Evolutionary conservation across 768 basidiomycete genomes (phyloP).

Genomic region (Mycena leptocephala): DNA sequence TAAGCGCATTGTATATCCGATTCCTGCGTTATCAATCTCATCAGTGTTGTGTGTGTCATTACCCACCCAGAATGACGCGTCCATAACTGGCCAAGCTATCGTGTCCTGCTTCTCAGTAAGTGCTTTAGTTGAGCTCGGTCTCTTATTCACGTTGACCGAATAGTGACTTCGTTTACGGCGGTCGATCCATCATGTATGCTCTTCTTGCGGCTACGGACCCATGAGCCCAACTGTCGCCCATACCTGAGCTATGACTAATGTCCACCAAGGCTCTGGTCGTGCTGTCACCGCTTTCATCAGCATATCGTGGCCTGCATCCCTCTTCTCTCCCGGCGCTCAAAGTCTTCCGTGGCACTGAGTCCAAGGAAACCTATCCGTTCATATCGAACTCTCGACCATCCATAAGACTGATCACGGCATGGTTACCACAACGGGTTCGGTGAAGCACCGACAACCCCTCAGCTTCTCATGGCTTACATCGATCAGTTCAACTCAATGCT

Average conservation of each 20-base stretch:
- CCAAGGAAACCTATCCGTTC: slow-evolving; percentile 1
- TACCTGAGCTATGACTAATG: neutral
- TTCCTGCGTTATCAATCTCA: slow-evolving; percentile 34
- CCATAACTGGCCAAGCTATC: slow-evolving; percentile 32
- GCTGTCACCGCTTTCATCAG: neutral
- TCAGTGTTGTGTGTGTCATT: slow-evolving; percentile 34
- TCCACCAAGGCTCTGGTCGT: neutral
- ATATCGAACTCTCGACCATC: slow-evolving; percentile 17
- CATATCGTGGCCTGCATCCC: neutral
- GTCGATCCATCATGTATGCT: slow-evolving; percentile 31
- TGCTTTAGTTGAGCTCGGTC: neutral
- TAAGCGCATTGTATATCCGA: slow-evolving; percentile 29
- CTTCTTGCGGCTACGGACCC: slow-evolving; percentile 31
- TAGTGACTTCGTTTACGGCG: slow-evolving; percentile 31
- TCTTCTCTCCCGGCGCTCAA: neutral
- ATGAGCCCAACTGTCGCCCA: neutral
- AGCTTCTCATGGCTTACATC: neutral
- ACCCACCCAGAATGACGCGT: slow-evolving; percentile 30
- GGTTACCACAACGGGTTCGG: neutral
- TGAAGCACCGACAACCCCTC: neutral
- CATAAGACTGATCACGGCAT: neutral
- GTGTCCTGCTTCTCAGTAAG: slow-evolving; percentile 15
- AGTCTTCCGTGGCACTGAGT: neutral
- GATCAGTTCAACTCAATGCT: neutral
- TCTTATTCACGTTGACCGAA: neutral